Conservation (phyloP, 2,329 filamentous ascomycete genomes). For the Bipolaris victoriae region DNA sequence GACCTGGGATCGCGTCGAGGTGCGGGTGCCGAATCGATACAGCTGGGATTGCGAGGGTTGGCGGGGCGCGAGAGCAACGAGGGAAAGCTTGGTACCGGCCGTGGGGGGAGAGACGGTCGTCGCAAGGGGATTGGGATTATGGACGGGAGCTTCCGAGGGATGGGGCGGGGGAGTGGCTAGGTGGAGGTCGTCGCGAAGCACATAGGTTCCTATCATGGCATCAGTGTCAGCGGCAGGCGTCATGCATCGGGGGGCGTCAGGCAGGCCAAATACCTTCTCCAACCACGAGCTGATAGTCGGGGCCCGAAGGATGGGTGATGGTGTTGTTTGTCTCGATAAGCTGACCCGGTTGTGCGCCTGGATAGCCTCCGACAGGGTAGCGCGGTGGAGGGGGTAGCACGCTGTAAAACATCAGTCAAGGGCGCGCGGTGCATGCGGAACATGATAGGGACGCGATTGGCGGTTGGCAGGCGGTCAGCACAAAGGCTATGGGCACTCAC, state of each 20-base stretch:
- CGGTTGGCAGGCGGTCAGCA: conserved; percentile 21
- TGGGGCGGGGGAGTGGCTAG: conserved; percentile 94
- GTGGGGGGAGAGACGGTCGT: conserved; percentile 85
- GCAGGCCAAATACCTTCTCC: conserved; percentile 73
- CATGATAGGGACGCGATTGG: conserved; percentile 36
- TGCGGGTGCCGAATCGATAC: conserved; percentile 50
- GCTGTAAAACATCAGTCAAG: conserved; percentile 39
- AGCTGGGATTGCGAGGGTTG: conserved; percentile 52
- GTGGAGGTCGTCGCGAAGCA: conserved; percentile 86
- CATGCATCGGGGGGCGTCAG: conserved; percentile 3
- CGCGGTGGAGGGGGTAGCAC: conserved; percentile 84
- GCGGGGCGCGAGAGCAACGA: conserved; percentile 71
- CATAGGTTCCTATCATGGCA: conserved; percentile 74
- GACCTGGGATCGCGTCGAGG: conserved; percentile 51
- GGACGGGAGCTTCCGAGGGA: conserved; percentile 85
- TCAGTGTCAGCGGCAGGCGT: conserved; percentile 22
- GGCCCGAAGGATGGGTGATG: conserved; percentile 76
- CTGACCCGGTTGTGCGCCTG: conserved; percentile 73
- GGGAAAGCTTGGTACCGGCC: conserved; percentile 80
- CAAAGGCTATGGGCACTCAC: conserved; percentile 34
- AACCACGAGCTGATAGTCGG: conserved; percentile 87
- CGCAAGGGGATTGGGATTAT: conserved; percentile 89
- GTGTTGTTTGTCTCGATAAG: conserved; percentile 95
- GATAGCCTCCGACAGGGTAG: conserved; percentile 78
- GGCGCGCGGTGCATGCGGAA: conserved; percentile 21